Conservation (phyloP, 2,329 filamentous ascomycete species). For the Paecilomyces niveus region DNA sequence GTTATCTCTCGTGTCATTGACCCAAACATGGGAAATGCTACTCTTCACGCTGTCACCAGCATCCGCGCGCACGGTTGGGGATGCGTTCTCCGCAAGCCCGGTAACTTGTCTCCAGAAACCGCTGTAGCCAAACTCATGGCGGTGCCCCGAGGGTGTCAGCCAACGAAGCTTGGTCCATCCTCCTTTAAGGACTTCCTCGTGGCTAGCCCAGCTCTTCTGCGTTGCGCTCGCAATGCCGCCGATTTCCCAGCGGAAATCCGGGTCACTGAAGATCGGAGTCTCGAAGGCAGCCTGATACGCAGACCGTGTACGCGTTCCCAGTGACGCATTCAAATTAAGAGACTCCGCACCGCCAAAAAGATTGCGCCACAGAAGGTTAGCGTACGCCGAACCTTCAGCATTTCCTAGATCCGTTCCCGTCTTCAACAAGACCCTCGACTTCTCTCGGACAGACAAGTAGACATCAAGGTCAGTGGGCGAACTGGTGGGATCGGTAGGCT, state of each 20-base stretch:
- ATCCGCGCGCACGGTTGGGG: conserved; percentile 72
- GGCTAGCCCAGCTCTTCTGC: conserved; percentile 85
- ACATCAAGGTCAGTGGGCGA: conserved; percentile 74
- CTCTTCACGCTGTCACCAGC: conserved; percentile 90
- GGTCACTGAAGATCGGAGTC: conserved; percentile 75
- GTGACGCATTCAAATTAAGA: conserved; percentile 75
- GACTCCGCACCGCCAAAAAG: conserved; percentile 91
- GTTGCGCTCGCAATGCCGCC: conserved; percentile 78
- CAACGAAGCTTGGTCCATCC: conserved; percentile 71
- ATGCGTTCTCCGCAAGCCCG: conserved; percentile 65
- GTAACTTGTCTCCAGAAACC: conserved; percentile 86
- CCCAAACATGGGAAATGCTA: conserved; percentile 73
- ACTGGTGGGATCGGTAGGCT: conserved; percentile 62
- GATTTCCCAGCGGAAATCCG: conserved; percentile 69
- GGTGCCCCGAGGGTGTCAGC: conserved; percentile 57
- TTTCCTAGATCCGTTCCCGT: conserved; percentile 93
- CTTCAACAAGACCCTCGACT: conserved; percentile 77
- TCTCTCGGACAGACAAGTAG: conserved; percentile 69
- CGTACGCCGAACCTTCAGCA: conserved; percentile 87
- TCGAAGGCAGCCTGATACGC: conserved; percentile 84
- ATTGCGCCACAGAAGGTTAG: conserved; percentile 80
- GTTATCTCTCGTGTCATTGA: conserved; percentile 73
- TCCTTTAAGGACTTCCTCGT: conserved; percentile 81
- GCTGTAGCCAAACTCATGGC: conserved; percentile 73
- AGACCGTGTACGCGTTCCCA: conserved; percentile 83